phyloP scores from a whole-genome alignment of 345 rosid genomes.

The Eucalyptus curtisii region DNA sequence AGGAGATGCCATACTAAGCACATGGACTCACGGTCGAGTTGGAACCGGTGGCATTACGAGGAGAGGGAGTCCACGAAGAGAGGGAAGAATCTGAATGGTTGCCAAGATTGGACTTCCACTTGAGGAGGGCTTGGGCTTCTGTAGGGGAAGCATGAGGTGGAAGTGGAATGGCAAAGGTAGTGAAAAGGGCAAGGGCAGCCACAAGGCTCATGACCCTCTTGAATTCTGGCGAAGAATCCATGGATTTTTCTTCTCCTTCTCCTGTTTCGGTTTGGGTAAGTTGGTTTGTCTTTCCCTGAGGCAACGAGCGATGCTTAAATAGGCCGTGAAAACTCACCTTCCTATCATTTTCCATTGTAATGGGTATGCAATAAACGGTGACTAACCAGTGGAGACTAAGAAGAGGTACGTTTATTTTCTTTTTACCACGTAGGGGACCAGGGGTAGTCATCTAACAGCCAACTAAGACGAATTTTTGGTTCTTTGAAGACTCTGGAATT shows the following conservation, averaged over 20 bases:
- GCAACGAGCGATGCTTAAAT: background rate
- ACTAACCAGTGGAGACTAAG: background rate
- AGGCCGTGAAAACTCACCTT: background rate
- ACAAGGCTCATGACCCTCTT: background rate
- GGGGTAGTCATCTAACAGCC: too few species aligned
- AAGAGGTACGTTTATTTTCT: too few species aligned
- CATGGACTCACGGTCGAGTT: background rate
- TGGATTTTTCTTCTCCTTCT: background rate
- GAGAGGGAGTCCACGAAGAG: slow-evolving; percentile 1
- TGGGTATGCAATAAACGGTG: background rate
- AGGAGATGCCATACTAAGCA: slow-evolving; percentile 8
- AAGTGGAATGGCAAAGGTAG: background rate
- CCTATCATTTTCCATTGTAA: background rate
- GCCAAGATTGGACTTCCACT: slow-evolving; percentile 4
- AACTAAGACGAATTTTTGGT: too few species aligned
- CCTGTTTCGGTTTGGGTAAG: background rate
- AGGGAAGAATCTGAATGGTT: background rate
- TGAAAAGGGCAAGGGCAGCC: background rate
- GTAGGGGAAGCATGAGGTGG: too few species aligned
- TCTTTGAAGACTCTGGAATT: background rate
- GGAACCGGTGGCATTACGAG: background rate
- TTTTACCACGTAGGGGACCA: too few species aligned
- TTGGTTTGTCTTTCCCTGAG: background rate
- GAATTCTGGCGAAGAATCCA: background rate
- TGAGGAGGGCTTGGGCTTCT: slow-evolving; percentile 4